Percentiles rank a stretch among this genome's conserved stretches.
These are phyloP conservation scores for Fusarium phyllophilum DNA, from an alignment of 2,329 filamentous ascomycete species.

Conservation along the genomic window DNA sequence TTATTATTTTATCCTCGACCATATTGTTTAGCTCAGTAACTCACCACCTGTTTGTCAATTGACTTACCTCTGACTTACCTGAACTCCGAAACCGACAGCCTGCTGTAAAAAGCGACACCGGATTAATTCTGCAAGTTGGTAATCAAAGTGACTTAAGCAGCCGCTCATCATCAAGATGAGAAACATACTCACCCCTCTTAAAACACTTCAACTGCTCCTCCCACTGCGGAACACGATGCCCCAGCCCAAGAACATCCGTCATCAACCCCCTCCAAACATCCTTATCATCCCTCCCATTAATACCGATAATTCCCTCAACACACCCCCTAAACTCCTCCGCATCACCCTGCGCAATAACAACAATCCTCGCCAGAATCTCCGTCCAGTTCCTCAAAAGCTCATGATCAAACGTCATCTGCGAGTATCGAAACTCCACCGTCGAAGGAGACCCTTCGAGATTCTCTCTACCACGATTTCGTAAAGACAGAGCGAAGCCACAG, in stretches of 20 bases:
- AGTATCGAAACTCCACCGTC: slow-evolving; percentile 42
- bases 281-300: not conserved
- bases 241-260: slow-evolving; percentile 7
- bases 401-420: slow-evolving; percentile 43
- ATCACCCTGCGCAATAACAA: slow-evolving; percentile 19
- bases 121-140: accelerated
- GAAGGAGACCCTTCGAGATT: slow-evolving; percentile 15
- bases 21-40: accelerated
- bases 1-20: accelerated
- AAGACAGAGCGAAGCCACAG: slow-evolving; percentile 2
- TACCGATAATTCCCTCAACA: not conserved
- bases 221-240: slow-evolving; percentile 34
- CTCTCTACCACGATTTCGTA: not conserved
- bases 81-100: not conserved
- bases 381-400: slow-evolving; percentile 37
- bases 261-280: slow-evolving; percentile 27
- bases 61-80: not conserved
- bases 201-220: slow-evolving; percentile 29
- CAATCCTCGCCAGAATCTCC: slow-evolving; percentile 27
- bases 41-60: not conserved
- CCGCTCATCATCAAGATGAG: slow-evolving; percentile 18
- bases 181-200: slow-evolving; percentile 6
- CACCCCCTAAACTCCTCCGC: not conserved
- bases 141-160: not conserved
- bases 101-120: accelerated